These are phyloP conservation scores for Prunella vulgaris DNA, from an alignment of 257 asterid genomes.

Conservation along the genomic window DNA sequence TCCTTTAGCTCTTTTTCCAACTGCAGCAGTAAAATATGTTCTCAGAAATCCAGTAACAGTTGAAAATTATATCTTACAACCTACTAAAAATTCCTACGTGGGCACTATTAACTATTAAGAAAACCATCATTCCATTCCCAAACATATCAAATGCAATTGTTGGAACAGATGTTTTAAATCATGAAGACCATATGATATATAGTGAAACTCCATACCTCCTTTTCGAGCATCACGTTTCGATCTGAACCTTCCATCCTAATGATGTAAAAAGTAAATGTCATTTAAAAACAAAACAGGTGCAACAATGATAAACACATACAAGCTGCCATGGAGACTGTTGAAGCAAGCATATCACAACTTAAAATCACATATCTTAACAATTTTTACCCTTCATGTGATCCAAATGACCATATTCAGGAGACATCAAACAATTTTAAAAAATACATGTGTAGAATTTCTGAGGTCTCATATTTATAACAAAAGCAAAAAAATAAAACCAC, in stretches of 20 bases:
- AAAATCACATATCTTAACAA: not conserved
- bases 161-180: conserved; percentile 8
- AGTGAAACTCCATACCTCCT: conserved; percentile 67
- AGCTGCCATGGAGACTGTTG: not conserved
- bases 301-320: not conserved
- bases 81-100: not conserved
- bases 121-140: conserved; percentile 6
- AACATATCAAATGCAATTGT: not conserved
- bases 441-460: not conserved
- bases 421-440: not conserved
- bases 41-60: conserved; percentile 15
- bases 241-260: conserved; percentile 95
- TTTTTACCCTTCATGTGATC: not conserved
- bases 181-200: conserved; percentile 7
- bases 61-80: not conserved
- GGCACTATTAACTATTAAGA: not conserved
- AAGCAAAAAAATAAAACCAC: not conserved
- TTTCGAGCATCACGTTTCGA: conserved; percentile 97
- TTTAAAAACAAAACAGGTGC: conserved; percentile 21
- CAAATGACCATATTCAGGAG: not conserved
- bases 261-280: conserved; percentile 40
- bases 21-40: conserved; percentile 41
- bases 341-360: not conserved
- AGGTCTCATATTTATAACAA: not conserved
- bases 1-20: conserved; percentile 90